Base-by-base conservation (phyloP, 495 filamentous ascomycete genomes). In the Aspergillus saccharolyticus region DNA sequence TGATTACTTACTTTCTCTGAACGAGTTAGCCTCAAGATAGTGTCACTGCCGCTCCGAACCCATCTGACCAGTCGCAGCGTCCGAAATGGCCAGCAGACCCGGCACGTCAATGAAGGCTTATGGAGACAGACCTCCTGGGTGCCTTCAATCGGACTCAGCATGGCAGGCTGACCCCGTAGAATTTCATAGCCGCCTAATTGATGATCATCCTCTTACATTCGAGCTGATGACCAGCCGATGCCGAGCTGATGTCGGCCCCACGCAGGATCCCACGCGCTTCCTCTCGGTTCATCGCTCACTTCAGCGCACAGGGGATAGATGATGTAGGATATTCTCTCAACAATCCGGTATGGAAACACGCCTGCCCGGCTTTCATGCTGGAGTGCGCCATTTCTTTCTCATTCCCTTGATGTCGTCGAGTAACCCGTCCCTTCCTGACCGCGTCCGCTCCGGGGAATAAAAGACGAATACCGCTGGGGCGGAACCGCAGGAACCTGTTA, bases 401-500 rank as follows among this genome's bases (percentile, higher is more conserved):
- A 44, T 60, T 42, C 49, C 52, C 52, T 12, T 58, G 56, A 53
- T 57, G 42, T 42, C 44, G 43, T 56, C 43, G 52, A 42, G 42
- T 44, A 56, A n/a, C 30, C 21, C 14, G 14, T 51, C 42, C 30
- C 22, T 42, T 25, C 39, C 19, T 48, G 44, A 30, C 48, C 54
- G 58, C 58, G 42, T 63, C 46, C 44, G 39, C 43, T 28, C 54
- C 49, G 55, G 57, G 55, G 52, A 61, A 60, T 57, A 56, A 59
- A 53, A 60, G 47, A 59, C 44, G 54, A 61, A 66, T 63, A 60
- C 59, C 59, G 57, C 55, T 60, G 64, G 59, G 54, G 51, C 61
- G 64, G 64, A 67, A 67, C 59, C 57, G 52, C 61, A 67, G 64
- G 64, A 67, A 66, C 58, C 59, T 66, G 58, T 58, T 57, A 51